Evolutionary conservation across 805 yeast genomes (phyloP), one percentile per base, ranked within the genome.

Genomic region (Candida oleophila): DNA sequence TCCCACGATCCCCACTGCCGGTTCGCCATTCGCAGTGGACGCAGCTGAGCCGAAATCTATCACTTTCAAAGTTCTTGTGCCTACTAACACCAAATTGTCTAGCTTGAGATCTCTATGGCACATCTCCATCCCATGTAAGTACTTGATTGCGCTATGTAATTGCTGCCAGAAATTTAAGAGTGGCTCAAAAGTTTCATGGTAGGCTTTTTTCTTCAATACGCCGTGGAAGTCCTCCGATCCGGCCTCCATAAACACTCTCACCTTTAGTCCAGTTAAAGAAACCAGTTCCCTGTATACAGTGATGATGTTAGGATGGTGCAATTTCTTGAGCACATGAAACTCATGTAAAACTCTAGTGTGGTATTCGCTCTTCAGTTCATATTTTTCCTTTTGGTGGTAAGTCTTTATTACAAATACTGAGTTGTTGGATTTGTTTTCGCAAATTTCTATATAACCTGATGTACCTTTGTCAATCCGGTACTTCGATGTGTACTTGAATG

Each of bases 91-190:
- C 41, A 78, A 52, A 49, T 79, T 79, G 22, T 69, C 77, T 20
- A 74, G 61, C 57, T 79, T 79, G 44, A 79, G 54, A 59, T 79
- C 84, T 36, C 83, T 62, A 55, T 79, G 83, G 48, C 76, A 71
- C 14, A 76, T 51, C 20, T 60, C 58, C 3, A 45, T 30, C 8
- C 22, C 30, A 49, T 79, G 83, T 37, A 79, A 49, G 53, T 67
- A 71, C 1, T 39, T 15, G 3, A 79, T 53, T 0, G 72, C 81
- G 2, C 37, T 25, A 15, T 69, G 55, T 2, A 76, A 45, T 55
- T 79, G 83, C 45, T 63, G 65, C 70, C 74, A 73, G 37, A 66
- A 58, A 44, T 73, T 61, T 16, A 65, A 42, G 32, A 58, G 44
- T 22, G 58, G 63, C 2, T 28, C 42, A 8, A 41, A 15, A 41